Evolutionary conservation across 2,329 filamentous ascomycete species (phyloP).

Genomic region (Colletotrichum tropicicola): DNA sequence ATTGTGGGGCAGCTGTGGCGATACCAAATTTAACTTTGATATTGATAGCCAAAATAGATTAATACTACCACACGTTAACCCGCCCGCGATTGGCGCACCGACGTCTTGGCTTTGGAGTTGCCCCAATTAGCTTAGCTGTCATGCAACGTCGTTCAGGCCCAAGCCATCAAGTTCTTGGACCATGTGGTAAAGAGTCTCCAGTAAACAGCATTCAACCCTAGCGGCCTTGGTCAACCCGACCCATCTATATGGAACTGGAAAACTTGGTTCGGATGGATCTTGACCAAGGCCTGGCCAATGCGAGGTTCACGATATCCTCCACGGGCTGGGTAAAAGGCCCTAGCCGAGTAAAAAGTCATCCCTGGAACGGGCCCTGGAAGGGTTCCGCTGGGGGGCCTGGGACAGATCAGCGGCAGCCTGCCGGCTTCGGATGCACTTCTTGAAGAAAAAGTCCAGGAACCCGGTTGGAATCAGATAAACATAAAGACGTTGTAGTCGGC

Average conservation of each 20-base stretch:
- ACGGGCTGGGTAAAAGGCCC: neutral
- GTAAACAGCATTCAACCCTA: neutral
- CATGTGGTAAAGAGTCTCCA: neutral
- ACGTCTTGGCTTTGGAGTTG: constrained; percentile 9
- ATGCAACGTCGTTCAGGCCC: constrained; percentile 2
- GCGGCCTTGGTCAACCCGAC: neutral
- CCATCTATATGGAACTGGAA: constrained; percentile 9
- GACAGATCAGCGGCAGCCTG: neutral
- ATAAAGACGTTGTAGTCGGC: neutral
- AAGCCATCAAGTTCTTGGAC: neutral
- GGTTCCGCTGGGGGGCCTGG: neutral
- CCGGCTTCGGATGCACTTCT: neutral
- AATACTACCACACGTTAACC: neutral
- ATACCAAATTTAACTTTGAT: constrained; percentile 17
- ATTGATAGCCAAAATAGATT: constrained; percentile 13
- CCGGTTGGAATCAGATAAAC: neutral
- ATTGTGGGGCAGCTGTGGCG: neutral
- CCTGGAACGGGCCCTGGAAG: neutral
- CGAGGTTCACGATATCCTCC: neutral
- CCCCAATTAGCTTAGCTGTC: neutral
- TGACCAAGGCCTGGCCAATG: neutral
- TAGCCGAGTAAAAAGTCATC: neutral
- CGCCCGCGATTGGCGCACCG: neutral
- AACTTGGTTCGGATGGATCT: constrained; percentile 7
- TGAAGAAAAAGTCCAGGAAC: neutral